Percentiles rank a stretch among this genome's conserved stretches.
phyloP scores from a whole-genome alignment of 1,284 basidiomycete genomes.

The Leccinum solheimii region DNA sequence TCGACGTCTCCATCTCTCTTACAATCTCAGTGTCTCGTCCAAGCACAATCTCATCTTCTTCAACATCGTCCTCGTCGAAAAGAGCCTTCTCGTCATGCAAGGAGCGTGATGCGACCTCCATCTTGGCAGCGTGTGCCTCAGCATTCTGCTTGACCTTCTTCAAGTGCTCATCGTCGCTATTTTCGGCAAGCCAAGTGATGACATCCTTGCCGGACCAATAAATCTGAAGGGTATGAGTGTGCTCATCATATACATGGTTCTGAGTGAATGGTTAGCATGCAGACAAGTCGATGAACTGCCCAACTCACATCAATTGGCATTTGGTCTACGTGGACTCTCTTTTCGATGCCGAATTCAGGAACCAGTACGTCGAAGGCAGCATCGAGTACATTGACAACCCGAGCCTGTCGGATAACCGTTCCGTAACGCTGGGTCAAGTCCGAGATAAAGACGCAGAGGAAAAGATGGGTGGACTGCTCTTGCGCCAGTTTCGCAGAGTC shows the following conservation, averaged over 20 bases:
- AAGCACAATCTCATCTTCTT: slow-evolving; percentile 77
- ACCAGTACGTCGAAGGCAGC: slow-evolving; percentile 94
- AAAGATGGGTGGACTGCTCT: slow-evolving; percentile 95
- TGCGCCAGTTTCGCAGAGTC: slow-evolving; percentile 90
- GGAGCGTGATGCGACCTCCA: slow-evolving; percentile 80
- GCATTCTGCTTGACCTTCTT: slow-evolving; percentile 89
- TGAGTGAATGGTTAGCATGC: slow-evolving; percentile 34
- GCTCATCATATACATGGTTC: slow-evolving; percentile 95
- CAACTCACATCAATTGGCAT: slow-evolving; percentile 89
- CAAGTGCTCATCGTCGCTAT: slow-evolving; percentile 91
- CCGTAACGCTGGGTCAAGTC: slow-evolving; percentile 94
- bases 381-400: slow-evolving; percentile 92
- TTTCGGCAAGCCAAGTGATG: slow-evolving; percentile 91
- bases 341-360: slow-evolving; percentile 96
- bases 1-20: slow-evolving; percentile 58
- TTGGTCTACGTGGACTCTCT: slow-evolving; percentile 97
- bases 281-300: neutral
- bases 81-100: slow-evolving; percentile 84
- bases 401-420: slow-evolving; percentile 90
- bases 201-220: slow-evolving; percentile 93
- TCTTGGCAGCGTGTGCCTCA: slow-evolving; percentile 81
- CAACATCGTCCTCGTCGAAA: slow-evolving; percentile 83
- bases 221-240: slow-evolving; percentile 84
- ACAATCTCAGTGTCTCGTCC: slow-evolving; percentile 54
- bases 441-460: slow-evolving; percentile 89